phyloP scores from a whole-genome alignment of 176 grass and related monocot genomes.

The sorghum (Sorghum bicolor) region DNA sequence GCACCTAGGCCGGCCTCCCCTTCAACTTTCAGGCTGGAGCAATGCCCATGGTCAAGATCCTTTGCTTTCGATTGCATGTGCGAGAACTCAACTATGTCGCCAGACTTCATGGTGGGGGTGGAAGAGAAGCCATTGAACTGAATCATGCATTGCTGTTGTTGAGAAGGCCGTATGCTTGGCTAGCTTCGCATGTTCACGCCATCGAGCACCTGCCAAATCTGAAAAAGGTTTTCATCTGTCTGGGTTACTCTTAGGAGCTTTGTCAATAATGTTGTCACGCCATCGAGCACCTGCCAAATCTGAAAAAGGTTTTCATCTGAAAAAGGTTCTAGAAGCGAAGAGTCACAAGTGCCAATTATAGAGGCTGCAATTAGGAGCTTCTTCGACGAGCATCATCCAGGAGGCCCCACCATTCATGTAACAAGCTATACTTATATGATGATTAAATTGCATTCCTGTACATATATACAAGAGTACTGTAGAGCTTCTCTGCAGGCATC shows the following conservation, averaged over 20 bases:
- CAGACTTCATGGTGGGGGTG: neutral
- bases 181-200: neutral
- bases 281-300: neutral
- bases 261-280: too few species aligned
- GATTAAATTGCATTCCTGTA: neutral
- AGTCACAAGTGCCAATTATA: neutral
- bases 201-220: neutral
- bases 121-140: neutral
- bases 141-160: neutral
- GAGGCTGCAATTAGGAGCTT: neutral
- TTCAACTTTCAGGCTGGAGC: neutral
- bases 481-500: neutral
- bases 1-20: neutral
- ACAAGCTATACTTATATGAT: neutral
- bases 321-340: neutral
- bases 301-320: neutral
- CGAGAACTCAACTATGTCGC: neutral
- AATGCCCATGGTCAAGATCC: neutral
- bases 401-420: neutral
- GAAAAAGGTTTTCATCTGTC: neutral
- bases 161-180: neutral
- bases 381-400: neutral
- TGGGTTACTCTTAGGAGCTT: neutral
- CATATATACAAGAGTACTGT: neutral
- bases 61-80: neutral